Base-by-base conservation (phyloP, 306 rosid species). In the Vigna trinervia region DNA sequence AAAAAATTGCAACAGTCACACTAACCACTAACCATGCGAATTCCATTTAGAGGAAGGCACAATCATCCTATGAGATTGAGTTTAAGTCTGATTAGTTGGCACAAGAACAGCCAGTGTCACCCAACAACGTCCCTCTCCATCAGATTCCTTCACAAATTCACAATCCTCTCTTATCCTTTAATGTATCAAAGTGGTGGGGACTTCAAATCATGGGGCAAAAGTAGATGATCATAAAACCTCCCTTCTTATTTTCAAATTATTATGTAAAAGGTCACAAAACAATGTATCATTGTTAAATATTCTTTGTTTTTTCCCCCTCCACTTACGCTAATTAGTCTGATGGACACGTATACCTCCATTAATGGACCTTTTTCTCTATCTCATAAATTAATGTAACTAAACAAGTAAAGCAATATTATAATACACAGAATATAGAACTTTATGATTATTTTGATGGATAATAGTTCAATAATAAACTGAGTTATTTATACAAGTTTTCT, bases 221-320 rank as follows among this genome's bases (percentile, higher is more conserved):
- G 51, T 8, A 61, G 59, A 32, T 43, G 48, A n/a, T 32, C n/a
- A 28, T 57, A 12, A 38, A 70, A 34, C 41, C 9, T 36, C 17
- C 61, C 78, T 36, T 79, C 67, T 70, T 70, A 6, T 17, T 61
- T 32, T 46, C 76, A 14, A 64, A 84, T 71, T 82, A 71, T 80
- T 26, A 8, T 62, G 26, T 46, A 63, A 45, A 75, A 72, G 76
- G 60, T 71, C 77, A 68, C 63, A 58, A 4, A 36, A 70, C 0
- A 56, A 63, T 62, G 71, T 46, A 71, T 28, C 1, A 10, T 63
- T 13, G 19, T 69, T 63, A 58, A 30, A 15, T 58, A 39, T 15
- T 47, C 4, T 5, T 48, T 38, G 15, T 36, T 11, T 17, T 0
- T 34, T 3, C 10, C 8, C 12, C 32, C 46, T 59, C 54, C 77